Evolutionary conservation across 73 alveolate species (phyloP), one percentile per base, ranked within the genome.

Genomic region (Stentor coeruleus): DNA sequence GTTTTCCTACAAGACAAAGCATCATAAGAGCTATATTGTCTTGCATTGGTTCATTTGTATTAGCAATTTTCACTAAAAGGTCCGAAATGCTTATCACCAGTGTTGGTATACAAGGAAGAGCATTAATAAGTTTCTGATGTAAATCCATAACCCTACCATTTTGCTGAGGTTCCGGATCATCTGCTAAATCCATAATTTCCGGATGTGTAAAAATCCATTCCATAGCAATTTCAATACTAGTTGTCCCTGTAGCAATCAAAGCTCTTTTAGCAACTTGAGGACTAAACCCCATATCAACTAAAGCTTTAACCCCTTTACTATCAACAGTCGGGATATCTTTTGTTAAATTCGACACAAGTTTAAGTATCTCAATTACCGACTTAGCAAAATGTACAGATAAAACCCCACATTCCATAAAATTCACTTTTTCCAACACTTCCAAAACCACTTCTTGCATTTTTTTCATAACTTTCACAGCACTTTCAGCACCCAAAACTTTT

Each of bases 181-280:
- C 20, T 28, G 36, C 39, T 33, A 66, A 31, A 66, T 66, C 79
- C n/a, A 11, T 33, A 31, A 40, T 66, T 75, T 75, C 74, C 33
- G 83, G 83, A 35, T 75, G 83, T 20, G 33, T 75, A 28, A 75
- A 75, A 75, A 75, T 37, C 84, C 83, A 75, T 35, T 75, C 83
- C 59, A 75, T 37, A 20, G 83, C 83, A 14, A 39, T 1, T 75
- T 75, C 83, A 75, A 75, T 40, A n/a, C 74, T 39, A 39, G 33
- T 20, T 20, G 81, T n/a, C 0, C 81, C 83, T 36, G 38, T 75
- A 75, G 77, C n/a, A 39, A 75, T 15, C 15, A 75, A 37, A 36
- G 83, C 83, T 38, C 39, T 33, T 20, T 38, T n/a, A 6, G 83
- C 77, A 3, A 39, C 74, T 15, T n/a, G n/a, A 26, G 26, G 35